Percentiles rank a stretch among this genome's conserved stretches.
phyloP scores from a whole-genome alignment of 331 rosid species.

The Malus hybrid region DNA sequence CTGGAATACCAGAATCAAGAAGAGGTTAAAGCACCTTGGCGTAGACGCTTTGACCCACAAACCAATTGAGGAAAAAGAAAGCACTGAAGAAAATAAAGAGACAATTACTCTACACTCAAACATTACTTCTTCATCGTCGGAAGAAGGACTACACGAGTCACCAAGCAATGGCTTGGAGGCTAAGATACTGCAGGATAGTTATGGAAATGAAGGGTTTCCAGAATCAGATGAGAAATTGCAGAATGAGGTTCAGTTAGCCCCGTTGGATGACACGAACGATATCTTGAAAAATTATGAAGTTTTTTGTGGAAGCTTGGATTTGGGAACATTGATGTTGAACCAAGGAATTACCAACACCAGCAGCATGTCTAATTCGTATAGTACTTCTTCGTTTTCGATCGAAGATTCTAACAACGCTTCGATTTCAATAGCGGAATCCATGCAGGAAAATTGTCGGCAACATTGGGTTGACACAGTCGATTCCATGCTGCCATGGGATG shows the following conservation, averaged over 20 bases:
- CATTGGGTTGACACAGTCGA: slow-evolving; percentile 53
- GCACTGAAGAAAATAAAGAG: slow-evolving; percentile 12
- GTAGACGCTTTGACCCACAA: slow-evolving; percentile 54
- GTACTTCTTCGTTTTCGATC: slow-evolving; percentile 42
- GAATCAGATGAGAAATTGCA: slow-evolving; percentile 6
- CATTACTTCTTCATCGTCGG: not conserved
- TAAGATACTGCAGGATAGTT: not conserved
- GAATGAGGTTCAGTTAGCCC: slow-evolving; percentile 9
- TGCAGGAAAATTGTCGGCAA: slow-evolving; percentile 26
- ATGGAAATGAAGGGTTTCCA: slow-evolving; percentile 13
- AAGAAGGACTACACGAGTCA: slow-evolving; percentile 19
- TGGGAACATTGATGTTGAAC: slow-evolving; percentile 34
- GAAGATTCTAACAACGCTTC: slow-evolving; percentile 29
- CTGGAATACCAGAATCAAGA: slow-evolving; percentile 90
- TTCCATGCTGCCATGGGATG: slow-evolving; percentile 53
- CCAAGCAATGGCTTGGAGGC: slow-evolving; percentile 9
- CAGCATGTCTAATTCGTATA: slow-evolving; percentile 25
- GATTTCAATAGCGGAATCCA: slow-evolving; percentile 38
- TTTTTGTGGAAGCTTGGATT: slow-evolving; percentile 36
- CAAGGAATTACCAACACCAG: slow-evolving; percentile 30
- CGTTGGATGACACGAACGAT: slow-evolving; percentile 22
- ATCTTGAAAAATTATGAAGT: slow-evolving; percentile 33
- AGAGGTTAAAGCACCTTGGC: slow-evolving; percentile 67
- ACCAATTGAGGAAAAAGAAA: slow-evolving; percentile 25
- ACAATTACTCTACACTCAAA: not conserved